A percentile compares a stretch with the other conserved stretches of the same genome.
phyloP scores from a whole-genome alignment of 2,329 filamentous ascomycete species.

The Colletotrichum eleusines region DNA sequence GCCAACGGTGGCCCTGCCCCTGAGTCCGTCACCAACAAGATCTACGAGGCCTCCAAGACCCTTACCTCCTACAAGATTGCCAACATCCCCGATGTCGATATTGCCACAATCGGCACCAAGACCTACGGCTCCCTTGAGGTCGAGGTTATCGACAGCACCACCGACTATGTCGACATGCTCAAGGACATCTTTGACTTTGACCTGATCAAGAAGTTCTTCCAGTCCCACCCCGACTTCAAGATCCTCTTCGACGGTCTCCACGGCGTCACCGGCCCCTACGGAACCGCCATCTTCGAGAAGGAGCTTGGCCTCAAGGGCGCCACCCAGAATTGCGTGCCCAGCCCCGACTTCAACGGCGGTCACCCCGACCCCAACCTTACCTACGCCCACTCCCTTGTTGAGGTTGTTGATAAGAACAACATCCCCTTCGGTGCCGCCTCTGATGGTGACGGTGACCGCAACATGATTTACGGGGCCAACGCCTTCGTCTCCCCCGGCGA shows the following conservation, averaged over 20 bases:
- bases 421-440: constrained; percentile 97
- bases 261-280: constrained; percentile 96
- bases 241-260: constrained; percentile 94
- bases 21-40: constrained; percentile 97
- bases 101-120: constrained; percentile 83
- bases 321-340: constrained; percentile 92
- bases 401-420: constrained; percentile 88
- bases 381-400: constrained; percentile 94
- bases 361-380: constrained; percentile 98
- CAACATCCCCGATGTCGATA: constrained; percentile 88
- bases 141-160: constrained; percentile 92
- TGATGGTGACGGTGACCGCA: constrained; percentile 97
- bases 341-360: constrained; percentile 95
- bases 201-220: constrained; percentile 94
- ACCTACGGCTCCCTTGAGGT: constrained; percentile 90
- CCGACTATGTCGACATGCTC: constrained; percentile 93
- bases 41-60: constrained; percentile 90
- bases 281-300: constrained; percentile 92
- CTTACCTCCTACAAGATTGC: constrained; percentile 93
- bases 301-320: constrained; percentile 85
- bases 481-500: constrained; percentile 97
- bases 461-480: constrained; percentile 99
- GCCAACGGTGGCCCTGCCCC: constrained; percentile 95
- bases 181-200: constrained; percentile 99
- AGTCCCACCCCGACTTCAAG: constrained; percentile 90